phyloP scores from a whole-genome alignment of 345 rosid species.

The Citrus medica region DNA sequence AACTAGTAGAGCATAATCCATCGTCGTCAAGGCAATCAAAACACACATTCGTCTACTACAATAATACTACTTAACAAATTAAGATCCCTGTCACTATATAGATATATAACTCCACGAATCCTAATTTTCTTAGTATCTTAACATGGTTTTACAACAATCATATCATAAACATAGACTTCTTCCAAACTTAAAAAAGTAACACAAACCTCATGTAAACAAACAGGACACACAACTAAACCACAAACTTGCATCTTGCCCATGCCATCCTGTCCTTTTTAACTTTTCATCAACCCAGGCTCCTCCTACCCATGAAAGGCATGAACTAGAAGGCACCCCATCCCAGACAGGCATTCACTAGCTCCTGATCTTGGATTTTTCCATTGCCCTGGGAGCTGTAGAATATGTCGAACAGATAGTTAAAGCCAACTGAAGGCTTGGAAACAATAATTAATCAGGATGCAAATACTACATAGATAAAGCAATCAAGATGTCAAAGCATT shows the following conservation, averaged over 20 bases:
- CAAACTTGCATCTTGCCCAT: background rate
- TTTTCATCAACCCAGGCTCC: background rate
- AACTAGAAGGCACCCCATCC: constrained; percentile 8
- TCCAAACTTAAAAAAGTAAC: constrained; percentile 7
- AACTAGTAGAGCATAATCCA: background rate
- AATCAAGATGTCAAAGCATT: background rate
- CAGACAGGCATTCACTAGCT: constrained; percentile 11
- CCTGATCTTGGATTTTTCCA: constrained; percentile 60
- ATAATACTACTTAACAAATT: background rate
- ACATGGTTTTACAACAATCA: constrained; percentile 14
- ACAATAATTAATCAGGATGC: background rate
- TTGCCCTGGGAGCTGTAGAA: constrained; percentile 53
- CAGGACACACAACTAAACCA: constrained; percentile 5
- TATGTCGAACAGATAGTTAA: background rate
- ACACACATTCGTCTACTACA: background rate
- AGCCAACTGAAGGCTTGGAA: background rate
- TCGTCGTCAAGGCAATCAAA: background rate
- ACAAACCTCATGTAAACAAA: constrained; percentile 14
- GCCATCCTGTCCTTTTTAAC: background rate
- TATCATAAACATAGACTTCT: background rate
- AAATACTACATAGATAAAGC: background rate
- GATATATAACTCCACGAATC: constrained; percentile 6
- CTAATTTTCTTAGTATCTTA: constrained; percentile 8
- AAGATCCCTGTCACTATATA: constrained; percentile 1
- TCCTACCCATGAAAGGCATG: background rate